Evolutionary conservation across 148 eudicot species (phyloP).

Genomic region (Cornus controversa): DNA sequence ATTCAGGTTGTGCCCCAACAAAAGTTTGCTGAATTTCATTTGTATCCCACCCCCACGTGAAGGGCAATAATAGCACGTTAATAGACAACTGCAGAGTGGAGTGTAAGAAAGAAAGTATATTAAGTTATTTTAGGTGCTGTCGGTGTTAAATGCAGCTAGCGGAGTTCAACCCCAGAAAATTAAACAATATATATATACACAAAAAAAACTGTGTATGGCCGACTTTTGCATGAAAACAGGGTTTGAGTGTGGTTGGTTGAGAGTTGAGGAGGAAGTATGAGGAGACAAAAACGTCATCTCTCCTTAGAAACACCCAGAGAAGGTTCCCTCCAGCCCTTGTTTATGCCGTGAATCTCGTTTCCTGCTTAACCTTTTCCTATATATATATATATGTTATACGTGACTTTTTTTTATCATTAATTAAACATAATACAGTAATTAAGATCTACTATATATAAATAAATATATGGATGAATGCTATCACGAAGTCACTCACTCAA

Average conservation of each 20-base stretch:
- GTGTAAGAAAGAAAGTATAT: not conserved
- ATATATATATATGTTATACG: not conserved
- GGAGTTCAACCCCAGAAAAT: not conserved
- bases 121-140: not conserved
- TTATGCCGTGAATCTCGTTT: constrained; percentile 30
- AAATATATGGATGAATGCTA: no score
- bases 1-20: no score
- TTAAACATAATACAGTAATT: no score
- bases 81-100: not conserved
- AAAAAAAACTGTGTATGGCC: not conserved
- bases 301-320: not conserved
- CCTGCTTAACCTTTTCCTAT: constrained; percentile 19
- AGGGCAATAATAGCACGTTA: not conserved
- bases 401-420: no score
- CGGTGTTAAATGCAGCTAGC: not conserved
- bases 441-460: no score
- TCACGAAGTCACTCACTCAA: no score
- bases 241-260: not conserved
- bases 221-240: not conserved
- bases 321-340: constrained; percentile 12
- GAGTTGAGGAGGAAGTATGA: not conserved
- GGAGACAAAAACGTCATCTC: not conserved
- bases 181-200: no score
- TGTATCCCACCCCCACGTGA: not conserved
- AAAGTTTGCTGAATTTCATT: no score